These are phyloP conservation scores for Paramyrothecium roridum DNA, from an alignment of 2,329 filamentous ascomycete species.

Conservation along the genomic window DNA sequence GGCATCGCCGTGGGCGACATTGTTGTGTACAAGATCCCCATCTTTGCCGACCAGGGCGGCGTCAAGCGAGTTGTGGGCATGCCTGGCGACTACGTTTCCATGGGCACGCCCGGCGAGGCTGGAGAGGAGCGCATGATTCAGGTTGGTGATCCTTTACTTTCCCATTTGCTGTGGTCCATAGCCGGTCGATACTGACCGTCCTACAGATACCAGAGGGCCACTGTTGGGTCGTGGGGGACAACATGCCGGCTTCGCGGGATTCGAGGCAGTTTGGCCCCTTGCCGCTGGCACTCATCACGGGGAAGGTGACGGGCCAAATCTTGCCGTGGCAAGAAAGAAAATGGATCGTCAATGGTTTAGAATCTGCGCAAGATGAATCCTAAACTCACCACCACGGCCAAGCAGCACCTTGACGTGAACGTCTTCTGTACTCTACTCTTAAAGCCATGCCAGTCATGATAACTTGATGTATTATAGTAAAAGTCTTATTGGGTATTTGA, in stretches of 20 bases:
- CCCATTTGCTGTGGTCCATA: not conserved
- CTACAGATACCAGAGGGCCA: constrained; percentile 84
- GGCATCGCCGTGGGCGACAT: constrained; percentile 74
- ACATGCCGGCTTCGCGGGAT: constrained; percentile 78
- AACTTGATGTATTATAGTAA: constrained; percentile 14
- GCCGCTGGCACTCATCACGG: constrained; percentile 78
- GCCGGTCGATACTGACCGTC: not conserved
- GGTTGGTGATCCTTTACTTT: constrained; percentile 36
- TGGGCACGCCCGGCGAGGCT: constrained; percentile 55
- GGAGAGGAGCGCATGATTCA: constrained; percentile 58
- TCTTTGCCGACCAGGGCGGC: constrained; percentile 55
- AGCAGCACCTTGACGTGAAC: too few relatives aligned
- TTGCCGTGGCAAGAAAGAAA: constrained; percentile 48
- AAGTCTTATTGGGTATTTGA: constrained; percentile 18
- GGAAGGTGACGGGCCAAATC: constrained; percentile 72
- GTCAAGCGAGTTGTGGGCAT: constrained; percentile 79
- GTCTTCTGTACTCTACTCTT: too few relatives aligned
- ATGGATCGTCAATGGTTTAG: constrained; percentile 45
- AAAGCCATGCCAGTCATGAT: constrained; percentile 3
- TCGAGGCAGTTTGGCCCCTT: constrained; percentile 84
- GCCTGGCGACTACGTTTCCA: constrained; percentile 72
- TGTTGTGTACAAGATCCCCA: constrained; percentile 74
- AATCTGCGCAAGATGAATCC: constrained; percentile 21
- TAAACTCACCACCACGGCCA: not conserved
- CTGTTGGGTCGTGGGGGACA: constrained; percentile 89